These are phyloP conservation scores for Creolimax fragrantissima DNA, from an alignment of 78 protist species.

Conservation along the genomic window DNA sequence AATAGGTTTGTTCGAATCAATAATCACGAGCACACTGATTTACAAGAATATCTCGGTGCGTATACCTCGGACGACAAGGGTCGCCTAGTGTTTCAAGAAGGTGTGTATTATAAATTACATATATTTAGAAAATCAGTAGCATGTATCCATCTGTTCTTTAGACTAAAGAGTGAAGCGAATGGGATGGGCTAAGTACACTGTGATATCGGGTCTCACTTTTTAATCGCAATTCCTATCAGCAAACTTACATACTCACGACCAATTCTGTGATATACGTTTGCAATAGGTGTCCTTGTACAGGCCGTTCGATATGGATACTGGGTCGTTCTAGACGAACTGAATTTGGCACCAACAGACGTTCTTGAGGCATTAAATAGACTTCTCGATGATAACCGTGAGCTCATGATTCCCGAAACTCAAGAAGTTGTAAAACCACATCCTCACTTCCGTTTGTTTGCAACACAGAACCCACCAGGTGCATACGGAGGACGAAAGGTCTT, in stretches of 20 bases:
- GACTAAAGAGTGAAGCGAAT: too few relatives aligned
- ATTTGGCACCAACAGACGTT: slow-evolving; percentile 99
- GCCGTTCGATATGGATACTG: slow-evolving; percentile 80
- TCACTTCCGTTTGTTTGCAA: slow-evolving; percentile 95
- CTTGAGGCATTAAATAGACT: slow-evolving; percentile 97
- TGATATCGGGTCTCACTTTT: too few relatives aligned
- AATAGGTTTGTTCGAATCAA: slow-evolving; percentile 96
- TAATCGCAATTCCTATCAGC: too few relatives aligned
- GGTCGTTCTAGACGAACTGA: slow-evolving; percentile 98
- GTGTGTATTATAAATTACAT: too few relatives aligned
- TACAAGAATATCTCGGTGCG: slow-evolving; percentile 97
- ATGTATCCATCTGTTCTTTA: too few relatives aligned
- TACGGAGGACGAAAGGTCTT: slow-evolving; percentile 98
- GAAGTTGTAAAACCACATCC: slow-evolving; percentile 89
- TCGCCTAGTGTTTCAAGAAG: slow-evolving; percentile 81
- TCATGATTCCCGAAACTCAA: slow-evolving; percentile 94
- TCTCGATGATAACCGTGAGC: slow-evolving; percentile 98
- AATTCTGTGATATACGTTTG: too few relatives aligned
- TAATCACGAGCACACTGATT: slow-evolving; percentile 99
- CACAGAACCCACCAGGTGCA: slow-evolving; percentile 99
- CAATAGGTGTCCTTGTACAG: background rate
- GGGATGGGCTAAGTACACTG: too few relatives aligned
- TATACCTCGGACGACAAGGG: slow-evolving; percentile 78
- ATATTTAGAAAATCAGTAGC: too few relatives aligned
- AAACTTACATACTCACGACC: too few relatives aligned